Percentiles rank a stretch among this genome's conserved stretches.
phyloP scores from a whole-genome alignment of 2,329 filamentous ascomycete species.

The Fusarium hostae region DNA sequence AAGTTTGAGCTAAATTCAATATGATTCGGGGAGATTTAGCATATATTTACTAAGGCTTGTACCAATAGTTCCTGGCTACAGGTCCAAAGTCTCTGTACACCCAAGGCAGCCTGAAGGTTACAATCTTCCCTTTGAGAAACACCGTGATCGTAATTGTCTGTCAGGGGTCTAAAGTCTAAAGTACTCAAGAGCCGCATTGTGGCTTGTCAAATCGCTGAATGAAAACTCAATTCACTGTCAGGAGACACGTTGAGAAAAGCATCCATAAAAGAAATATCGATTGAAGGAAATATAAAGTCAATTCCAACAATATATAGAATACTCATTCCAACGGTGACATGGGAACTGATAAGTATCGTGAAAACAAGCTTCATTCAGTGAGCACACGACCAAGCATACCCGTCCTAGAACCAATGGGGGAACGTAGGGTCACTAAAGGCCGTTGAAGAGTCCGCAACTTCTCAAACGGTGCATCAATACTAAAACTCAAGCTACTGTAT shows the following conservation, averaged over 20 bases:
- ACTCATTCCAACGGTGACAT: neutral
- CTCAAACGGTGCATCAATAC: neutral
- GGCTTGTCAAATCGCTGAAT: too few relatives aligned
- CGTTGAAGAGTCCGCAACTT: neutral
- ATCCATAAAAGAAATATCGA: neutral
- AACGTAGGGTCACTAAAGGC: neutral
- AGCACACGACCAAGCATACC: neutral
- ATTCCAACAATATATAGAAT: too few relatives aligned
- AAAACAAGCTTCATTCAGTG: neutral
- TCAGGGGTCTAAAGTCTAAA: too few relatives aligned
- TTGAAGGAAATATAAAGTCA: neutral
- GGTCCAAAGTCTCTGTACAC: neutral
- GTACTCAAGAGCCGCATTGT: neutral
- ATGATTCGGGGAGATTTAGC: neutral
- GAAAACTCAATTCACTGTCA: neutral
- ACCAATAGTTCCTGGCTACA: too few relatives aligned
- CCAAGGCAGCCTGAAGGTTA: neutral
- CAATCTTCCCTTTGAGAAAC: neutral
- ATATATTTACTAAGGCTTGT: too few relatives aligned
- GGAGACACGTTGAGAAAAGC: too few relatives aligned
- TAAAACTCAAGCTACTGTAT: neutral
- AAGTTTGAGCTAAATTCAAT: fast-evolving
- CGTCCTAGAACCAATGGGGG: neutral
- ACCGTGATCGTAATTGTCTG: too few relatives aligned
- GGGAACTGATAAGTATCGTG: neutral